Percentiles rank a stretch among this genome's conserved stretches.
Evolutionary conservation across 116 monocot species (phyloP).

Genomic region (Zostera marina): DNA sequence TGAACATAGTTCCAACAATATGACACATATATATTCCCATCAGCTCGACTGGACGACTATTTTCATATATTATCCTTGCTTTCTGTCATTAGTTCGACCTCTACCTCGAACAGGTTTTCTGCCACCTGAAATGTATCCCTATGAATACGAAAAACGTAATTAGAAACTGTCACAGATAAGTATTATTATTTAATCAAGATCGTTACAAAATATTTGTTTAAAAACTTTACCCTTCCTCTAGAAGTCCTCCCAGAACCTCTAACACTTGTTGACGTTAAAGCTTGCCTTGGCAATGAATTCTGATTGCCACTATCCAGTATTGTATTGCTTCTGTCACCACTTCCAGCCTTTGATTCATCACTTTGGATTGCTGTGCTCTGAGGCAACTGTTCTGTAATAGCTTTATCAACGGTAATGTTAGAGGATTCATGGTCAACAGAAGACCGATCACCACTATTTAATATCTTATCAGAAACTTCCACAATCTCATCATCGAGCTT

Average conservation of each 20-base stretch:
- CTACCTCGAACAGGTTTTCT: not conserved
- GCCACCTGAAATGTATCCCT: not conserved
- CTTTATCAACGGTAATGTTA: not conserved
- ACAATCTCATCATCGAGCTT: slow-evolving; percentile 22
- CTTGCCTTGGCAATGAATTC: slow-evolving; percentile 15
- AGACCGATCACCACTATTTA: slow-evolving; percentile 5
- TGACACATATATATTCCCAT: too few species aligned
- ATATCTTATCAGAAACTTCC: slow-evolving; percentile 12
- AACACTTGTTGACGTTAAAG: not conserved
- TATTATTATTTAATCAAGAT: not conserved
- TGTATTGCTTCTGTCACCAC: not conserved
- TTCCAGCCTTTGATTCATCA: not conserved
- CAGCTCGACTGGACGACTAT: too few species aligned
- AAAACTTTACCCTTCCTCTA: slow-evolving; percentile 11
- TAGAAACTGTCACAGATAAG: not conserved
- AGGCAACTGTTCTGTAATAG: not conserved
- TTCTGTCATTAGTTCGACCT: not conserved
- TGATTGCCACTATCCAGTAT: slow-evolving; percentile 14
- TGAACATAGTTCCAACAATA: too few species aligned
- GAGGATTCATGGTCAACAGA: not conserved
- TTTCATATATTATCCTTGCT: too few species aligned
- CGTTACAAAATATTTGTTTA: not conserved
- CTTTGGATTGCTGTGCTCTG: not conserved
- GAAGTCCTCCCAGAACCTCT: slow-evolving; percentile 15
- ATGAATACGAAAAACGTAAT: not conserved